Evolutionary conservation across 805 yeast species (phyloP), one percentile per base, ranked within the genome.

Genomic region (Lachancea nothofagi): DNA sequence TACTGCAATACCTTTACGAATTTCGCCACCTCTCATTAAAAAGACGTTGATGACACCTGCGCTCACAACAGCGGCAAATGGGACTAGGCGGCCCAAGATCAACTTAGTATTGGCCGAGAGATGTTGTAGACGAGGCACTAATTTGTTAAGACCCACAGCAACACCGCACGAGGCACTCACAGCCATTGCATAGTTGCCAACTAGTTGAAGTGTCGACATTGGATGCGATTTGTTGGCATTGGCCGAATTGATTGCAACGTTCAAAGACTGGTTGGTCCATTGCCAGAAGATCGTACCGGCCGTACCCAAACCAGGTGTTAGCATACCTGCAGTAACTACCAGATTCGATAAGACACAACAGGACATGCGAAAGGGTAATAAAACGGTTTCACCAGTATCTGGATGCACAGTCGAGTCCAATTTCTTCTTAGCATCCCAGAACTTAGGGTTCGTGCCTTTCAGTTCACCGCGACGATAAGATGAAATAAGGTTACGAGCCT

Each of bases 1-100:
- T 0, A 84, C 93, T 29, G 78, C 64, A 40, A 85, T 85, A 51
- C 95, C 95, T 56, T 81, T 83, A 51, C 78, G 78, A 57, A 93
- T 80, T 65, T 93, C 99, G 62, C 89, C 94, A 42, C 90, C 78
- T 67, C 99, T 78, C 98, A 93, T 93, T 44, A 94, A 72, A 55
- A 86, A 87, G n/a, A 93, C 96, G 51, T 93, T 93, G 28, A 88
- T 95, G 24, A 93, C 71, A 58, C 98, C 97, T 1, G 99, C 99
- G 38, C 93, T 80, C 1, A 89, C 97, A 25, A 93, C 99, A 1
- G 99, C 99, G 0, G 97, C 97, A 67, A 93, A 93, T 5, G 99
- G 99, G 9, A 93, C 95, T 42, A 93, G 71, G 50, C 99, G 80
- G 29, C 89, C 81, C 41, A 93, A 64, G 22, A 89, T 71, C 50